Conservation (phyloP, 345 rosid genomes). For the Eutrema yunnanense region DNA sequence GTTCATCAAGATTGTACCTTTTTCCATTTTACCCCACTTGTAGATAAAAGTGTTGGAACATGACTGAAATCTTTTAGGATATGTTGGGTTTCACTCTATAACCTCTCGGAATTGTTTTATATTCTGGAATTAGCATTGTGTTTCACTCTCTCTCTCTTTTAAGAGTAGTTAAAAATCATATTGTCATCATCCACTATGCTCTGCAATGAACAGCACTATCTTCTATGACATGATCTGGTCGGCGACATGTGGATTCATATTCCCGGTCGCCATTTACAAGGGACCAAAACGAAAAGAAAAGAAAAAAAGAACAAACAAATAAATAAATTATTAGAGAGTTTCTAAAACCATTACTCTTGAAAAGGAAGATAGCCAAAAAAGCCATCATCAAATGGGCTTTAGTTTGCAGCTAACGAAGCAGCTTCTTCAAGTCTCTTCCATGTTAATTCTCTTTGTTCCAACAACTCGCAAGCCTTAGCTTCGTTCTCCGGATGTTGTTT, state of each 20-base stretch:
- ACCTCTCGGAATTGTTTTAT: too few species aligned
- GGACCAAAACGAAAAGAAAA: not conserved
- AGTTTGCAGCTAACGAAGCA: conserved; percentile 32
- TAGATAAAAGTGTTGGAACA: not conserved
- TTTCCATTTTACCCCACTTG: not conserved
- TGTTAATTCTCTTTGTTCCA: conserved; percentile 34
- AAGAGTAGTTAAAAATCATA: not conserved
- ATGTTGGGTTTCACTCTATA: not conserved
- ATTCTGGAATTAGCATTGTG: too few species aligned
- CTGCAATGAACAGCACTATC: conserved; percentile 3
- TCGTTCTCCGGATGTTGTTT: conserved; percentile 31
- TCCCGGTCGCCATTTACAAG: conserved; percentile 25
- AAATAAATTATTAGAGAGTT: conserved; percentile 18
- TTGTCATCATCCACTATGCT: too few species aligned
- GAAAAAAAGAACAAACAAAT: not conserved
- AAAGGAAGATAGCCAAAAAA: not conserved
- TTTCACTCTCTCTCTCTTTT: too few species aligned
- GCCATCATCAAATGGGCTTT: not conserved
- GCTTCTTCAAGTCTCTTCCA: conserved; percentile 47
- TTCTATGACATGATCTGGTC: conserved; percentile 10
- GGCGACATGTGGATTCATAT: conserved; percentile 21
- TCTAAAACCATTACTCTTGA: conserved; percentile 11
- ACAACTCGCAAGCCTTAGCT: conserved; percentile 30
- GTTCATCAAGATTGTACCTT: not conserved
- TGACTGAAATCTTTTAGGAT: not conserved